A percentile compares a stretch with the other conserved stretches of the same genome.
Conservation (phyloP, 2,329 filamentous ascomycete species). For the Calonectria hawksworthii region DNA sequence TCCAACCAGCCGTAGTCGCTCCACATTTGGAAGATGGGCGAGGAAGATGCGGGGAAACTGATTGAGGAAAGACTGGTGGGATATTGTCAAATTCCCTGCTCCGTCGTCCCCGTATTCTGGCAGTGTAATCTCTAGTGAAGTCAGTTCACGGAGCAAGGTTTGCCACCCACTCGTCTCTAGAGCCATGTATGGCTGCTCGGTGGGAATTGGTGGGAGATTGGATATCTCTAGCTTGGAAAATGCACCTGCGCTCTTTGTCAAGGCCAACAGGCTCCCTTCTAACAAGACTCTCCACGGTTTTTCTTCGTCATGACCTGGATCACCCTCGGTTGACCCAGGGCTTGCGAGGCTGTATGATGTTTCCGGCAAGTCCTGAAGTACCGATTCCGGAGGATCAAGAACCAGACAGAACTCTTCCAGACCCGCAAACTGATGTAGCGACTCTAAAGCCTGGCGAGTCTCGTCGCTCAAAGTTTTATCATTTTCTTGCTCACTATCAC, state of each 20-base stretch:
- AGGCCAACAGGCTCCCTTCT: not conserved
- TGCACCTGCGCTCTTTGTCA: not conserved
- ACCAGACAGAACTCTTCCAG: not conserved
- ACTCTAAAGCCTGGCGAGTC: not conserved
- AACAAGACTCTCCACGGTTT: not conserved
- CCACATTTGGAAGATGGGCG: not conserved
- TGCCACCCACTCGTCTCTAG: not conserved
- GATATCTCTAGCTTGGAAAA: not conserved
- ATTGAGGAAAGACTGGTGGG: not conserved
- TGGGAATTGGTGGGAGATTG: not conserved
- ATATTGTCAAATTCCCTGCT: not conserved
- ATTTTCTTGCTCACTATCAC: not conserved
- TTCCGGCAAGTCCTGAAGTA: not conserved
- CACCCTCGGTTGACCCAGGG: not conserved
- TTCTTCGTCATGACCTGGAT: not conserved
- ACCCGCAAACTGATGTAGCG: not conserved
- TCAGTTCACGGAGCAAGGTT: not conserved
- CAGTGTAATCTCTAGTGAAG: not conserved
- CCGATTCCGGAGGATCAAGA: not conserved
- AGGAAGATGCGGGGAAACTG: not conserved
- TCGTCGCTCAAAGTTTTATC: not conserved
- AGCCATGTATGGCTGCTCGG: not conserved
- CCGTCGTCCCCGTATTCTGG: accelerated
- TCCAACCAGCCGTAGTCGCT: not conserved
- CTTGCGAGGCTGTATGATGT: not conserved